These are phyloP conservation scores for Xylariaceae sp. DNA, from an alignment of 2,329 filamentous ascomycete genomes.

Conservation along the genomic window DNA sequence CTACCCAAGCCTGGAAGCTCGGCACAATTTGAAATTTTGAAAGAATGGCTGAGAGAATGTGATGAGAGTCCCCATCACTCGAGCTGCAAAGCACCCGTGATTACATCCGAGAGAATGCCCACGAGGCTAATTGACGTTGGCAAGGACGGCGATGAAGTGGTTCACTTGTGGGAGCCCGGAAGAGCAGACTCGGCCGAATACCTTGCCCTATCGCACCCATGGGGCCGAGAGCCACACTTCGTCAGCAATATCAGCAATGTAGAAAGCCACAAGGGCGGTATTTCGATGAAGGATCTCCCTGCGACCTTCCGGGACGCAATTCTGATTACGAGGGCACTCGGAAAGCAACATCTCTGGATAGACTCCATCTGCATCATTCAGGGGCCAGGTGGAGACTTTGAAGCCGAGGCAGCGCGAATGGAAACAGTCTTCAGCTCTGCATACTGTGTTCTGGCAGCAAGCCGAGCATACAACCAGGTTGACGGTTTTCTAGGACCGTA, in stretches of 20 bases:
- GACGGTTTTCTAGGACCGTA: slow-evolving; percentile 22
- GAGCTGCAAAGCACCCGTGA: too few relatives aligned
- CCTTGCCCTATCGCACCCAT: slow-evolving; percentile 1
- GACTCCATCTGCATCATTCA: slow-evolving; percentile 1
- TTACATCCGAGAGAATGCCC: not conserved
- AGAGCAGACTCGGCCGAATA: not conserved
- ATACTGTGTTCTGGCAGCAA: slow-evolving; percentile 1
- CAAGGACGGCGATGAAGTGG: not conserved
- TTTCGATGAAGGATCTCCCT: not conserved
- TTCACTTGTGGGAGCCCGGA: not conserved
- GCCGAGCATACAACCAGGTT: not conserved
- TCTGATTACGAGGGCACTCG: not conserved
- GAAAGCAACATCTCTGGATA: not conserved
- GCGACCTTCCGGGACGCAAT: slow-evolving; percentile 1
- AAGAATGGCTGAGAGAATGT: not conserved
- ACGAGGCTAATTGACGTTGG: not conserved
- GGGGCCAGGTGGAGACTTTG: not conserved
- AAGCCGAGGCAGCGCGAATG: not conserved
- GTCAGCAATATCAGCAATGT: not conserved
- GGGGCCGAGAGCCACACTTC: not conserved
- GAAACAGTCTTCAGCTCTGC: slow-evolving; percentile 2
- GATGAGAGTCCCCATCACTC: not conserved
- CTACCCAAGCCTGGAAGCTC: not conserved
- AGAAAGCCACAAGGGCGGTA: not conserved
- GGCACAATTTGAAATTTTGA: not conserved